Base-by-base conservation (phyloP, 129 eudicot species). In the Flaveria robusta region DNA sequence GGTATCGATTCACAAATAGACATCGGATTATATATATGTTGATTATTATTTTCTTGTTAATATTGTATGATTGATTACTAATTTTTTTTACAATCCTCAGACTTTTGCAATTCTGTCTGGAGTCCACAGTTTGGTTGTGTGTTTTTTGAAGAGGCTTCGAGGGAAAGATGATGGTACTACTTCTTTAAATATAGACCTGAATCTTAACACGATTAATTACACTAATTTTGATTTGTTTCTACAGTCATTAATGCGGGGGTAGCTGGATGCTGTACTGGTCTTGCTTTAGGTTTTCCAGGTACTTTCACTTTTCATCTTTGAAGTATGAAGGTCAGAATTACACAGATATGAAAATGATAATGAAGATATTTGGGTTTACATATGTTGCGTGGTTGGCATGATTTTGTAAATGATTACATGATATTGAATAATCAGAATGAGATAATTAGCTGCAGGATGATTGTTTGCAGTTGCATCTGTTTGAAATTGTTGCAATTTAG, bases 251-350 rank as follows among this genome's bases (percentile, higher is more conserved):
- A 93, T 83, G 93, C 98, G 45, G 97, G 98, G 67, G 93, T 93
- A 65, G 98, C 98, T 49, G 98, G 98, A 52, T 93, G 98, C 37
- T 93, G 98, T 74, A 93, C 98, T 45, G 98, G 98, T 49, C 87
- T 93, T 78, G 98, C 98, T 77, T 78, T 93, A 74, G 88, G 91
- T 88, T 83, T 88, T 80, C 98, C 98, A 85, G 97, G 98, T 93
- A 81, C 34, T 20, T 80, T 0, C 45, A 43, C 27, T 68, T 26
- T 56, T 52, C 74, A 20, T 56, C 31, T 26, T 62, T 12, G 39
- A 29, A 22, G 7, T 18, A n/a, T 10, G 8, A 4, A 10, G 4
- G 20, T 69, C n/a, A 46, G 20, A 26, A 14, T 69, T 22, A 34
- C 11, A 18, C 3, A 50, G 15, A 50, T 26, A 27, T 60, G 41